Conservation (phyloP, 495 filamentous ascomycete species). For the Xylaria castorea region DNA sequence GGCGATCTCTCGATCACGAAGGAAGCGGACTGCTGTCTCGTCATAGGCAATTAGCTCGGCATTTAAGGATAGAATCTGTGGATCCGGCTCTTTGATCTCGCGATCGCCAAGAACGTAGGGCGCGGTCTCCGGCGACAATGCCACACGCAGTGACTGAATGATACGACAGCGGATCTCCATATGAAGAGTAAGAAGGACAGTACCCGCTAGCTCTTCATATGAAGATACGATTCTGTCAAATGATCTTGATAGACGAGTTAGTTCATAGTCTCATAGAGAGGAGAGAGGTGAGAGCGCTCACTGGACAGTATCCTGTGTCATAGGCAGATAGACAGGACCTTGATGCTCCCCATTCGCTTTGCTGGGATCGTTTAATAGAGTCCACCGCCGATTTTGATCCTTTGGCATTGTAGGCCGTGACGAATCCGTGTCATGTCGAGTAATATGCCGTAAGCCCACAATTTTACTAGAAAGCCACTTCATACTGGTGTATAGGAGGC, state of each 20-base stretch:
- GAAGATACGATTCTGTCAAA: slow-evolving; percentile 87
- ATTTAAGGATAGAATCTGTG: slow-evolving; percentile 78
- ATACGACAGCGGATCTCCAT: slow-evolving; percentile 84
- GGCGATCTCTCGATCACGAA: slow-evolving; percentile 67
- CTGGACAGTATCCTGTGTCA: slow-evolving; percentile 83
- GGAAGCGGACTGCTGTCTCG: slow-evolving; percentile 73
- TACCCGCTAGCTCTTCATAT: slow-evolving; percentile 76
- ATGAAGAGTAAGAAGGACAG: slow-evolving; percentile 82
- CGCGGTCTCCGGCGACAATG: slow-evolving; percentile 59
- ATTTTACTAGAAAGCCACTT: slow-evolving; percentile 92
- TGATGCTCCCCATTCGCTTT: slow-evolving; percentile 52
- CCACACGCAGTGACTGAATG: slow-evolving; percentile 68
- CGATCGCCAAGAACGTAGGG: slow-evolving; percentile 78
- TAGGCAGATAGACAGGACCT: slow-evolving; percentile 79
- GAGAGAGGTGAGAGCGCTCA: slow-evolving; percentile 47
- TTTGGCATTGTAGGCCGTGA: slow-evolving; percentile 54
- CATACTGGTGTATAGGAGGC: slow-evolving; percentile 94
- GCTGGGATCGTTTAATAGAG: slow-evolving; percentile 68
- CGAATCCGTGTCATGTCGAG: slow-evolving; percentile 59
- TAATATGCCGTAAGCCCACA: slow-evolving; percentile 75
- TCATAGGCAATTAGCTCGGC: slow-evolving; percentile 82
- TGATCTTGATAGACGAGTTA: slow-evolving; percentile 53
- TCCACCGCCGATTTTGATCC: slow-evolving; percentile 75
- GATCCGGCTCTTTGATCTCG: slow-evolving; percentile 78
- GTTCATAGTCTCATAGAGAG: slow-evolving; percentile 15